Percentiles rank a stretch among this genome's conserved stretches.
phyloP scores from a whole-genome alignment of 2,329 filamentous ascomycete species.

The Nannizzia gypsea region DNA sequence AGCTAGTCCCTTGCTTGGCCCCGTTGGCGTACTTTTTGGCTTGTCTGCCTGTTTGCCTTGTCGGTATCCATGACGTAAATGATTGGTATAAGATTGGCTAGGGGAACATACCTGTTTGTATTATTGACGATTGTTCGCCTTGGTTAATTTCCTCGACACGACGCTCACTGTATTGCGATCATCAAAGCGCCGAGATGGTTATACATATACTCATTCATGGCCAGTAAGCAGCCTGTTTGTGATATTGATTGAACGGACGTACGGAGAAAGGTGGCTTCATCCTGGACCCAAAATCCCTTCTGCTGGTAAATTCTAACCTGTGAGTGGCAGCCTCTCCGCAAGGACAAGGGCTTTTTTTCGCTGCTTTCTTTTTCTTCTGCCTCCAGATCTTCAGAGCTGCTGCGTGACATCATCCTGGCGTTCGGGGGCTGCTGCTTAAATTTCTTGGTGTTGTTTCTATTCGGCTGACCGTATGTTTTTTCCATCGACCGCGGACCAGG shows the following conservation, averaged over 20 bases:
- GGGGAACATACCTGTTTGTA: background rate
- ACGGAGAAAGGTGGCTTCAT: background rate
- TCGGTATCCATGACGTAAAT: background rate
- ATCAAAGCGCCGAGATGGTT: background rate
- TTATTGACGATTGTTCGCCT: background rate
- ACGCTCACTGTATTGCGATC: background rate
- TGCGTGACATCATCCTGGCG: background rate
- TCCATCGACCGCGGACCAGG: background rate
- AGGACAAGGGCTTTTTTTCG: background rate
- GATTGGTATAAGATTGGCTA: background rate
- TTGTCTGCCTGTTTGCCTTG: background rate
- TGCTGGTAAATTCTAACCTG: background rate
- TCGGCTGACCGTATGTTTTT: background rate
- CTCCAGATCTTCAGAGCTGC: background rate
- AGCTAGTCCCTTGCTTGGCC: background rate
- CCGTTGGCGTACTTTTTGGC: background rate
- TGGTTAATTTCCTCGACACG: background rate
- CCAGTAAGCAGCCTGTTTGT: background rate
- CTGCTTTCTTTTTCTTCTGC: background rate
- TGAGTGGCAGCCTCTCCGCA: background rate
- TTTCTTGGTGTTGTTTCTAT: background rate
- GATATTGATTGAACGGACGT: background rate
- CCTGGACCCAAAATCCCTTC: background rate
- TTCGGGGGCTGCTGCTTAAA: background rate
- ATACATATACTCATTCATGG: background rate